Conservation (phyloP, 768 basidiomycete species). For the Galerina marginata region DNA sequence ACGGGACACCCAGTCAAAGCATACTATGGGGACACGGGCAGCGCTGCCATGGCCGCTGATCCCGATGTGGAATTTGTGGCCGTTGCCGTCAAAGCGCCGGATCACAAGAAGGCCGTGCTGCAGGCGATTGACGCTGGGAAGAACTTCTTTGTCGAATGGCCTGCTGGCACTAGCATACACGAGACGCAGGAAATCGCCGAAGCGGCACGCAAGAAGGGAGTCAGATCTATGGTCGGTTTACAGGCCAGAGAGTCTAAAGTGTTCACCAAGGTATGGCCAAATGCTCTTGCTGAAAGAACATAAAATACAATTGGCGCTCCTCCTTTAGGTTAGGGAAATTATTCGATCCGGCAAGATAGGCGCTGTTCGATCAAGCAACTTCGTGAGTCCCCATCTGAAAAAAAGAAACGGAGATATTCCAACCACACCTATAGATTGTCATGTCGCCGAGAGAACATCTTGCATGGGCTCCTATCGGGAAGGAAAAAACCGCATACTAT, state of each 20-base stretch:
- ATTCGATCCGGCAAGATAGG: slow-evolving; percentile 9
- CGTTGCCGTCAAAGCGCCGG: slow-evolving; percentile 37
- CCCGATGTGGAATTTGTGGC: slow-evolving; percentile 43
- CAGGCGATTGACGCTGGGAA: slow-evolving; percentile 43
- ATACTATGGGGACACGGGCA: slow-evolving; percentile 34
- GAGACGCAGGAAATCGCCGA: slow-evolving; percentile 42
- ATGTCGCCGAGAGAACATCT: not conserved
- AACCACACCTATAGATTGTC: not conserved
- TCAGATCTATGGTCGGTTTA: slow-evolving; percentile 39
- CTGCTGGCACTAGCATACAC: slow-evolving; percentile 33
- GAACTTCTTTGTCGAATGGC: slow-evolving; percentile 47
- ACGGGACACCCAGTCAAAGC: slow-evolving; percentile 34
- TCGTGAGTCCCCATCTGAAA: not conserved
- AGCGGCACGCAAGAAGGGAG: slow-evolving; percentile 32
- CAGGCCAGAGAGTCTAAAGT: not conserved
- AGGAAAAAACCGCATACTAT: not conserved
- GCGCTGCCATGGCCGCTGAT: slow-evolving; percentile 35
- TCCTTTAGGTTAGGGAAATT: slow-evolving; percentile 35
- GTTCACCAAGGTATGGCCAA: not conserved
- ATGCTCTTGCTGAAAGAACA: not conserved
- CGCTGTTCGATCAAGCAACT: not conserved
- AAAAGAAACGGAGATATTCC: not conserved
- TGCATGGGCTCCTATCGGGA: not conserved
- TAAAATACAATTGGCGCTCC: too few relatives aligned
- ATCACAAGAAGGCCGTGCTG: slow-evolving; percentile 34